Conservation (phyloP, 1,139 yeast species). For the Protomyces pachydermus region DNA sequence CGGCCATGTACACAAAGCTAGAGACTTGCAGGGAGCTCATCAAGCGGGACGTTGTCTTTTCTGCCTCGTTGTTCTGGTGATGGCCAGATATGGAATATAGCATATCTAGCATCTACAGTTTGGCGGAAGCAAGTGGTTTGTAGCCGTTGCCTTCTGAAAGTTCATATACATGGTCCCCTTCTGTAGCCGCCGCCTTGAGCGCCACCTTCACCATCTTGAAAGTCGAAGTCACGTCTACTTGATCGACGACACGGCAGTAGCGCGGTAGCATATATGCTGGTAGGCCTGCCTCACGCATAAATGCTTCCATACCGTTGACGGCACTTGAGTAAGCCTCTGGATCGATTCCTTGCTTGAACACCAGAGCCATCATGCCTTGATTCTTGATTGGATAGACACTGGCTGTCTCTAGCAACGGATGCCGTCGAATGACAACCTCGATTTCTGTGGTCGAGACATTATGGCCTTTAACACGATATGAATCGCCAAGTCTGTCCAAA, state of each 20-base stretch:
- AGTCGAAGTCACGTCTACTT: background rate
- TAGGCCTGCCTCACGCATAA: background rate
- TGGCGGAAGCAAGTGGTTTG: background rate
- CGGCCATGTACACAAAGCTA: constrained; percentile 81
- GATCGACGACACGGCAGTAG: background rate
- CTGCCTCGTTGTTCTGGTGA: constrained; percentile 83
- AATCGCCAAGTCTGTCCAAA: constrained; percentile 92
- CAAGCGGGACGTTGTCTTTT: constrained; percentile 93
- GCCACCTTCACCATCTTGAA: background rate
- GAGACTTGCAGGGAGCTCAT: constrained; percentile 87
- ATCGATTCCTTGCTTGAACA: background rate
- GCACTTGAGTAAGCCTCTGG: background rate
- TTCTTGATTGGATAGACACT: background rate
- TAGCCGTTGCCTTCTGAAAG: background rate
- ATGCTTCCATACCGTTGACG: background rate
- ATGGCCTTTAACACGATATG: constrained; percentile 95
- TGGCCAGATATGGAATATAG: background rate
- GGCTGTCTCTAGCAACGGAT: background rate
- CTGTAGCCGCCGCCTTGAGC: background rate
- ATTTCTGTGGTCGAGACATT: constrained; percentile 70
- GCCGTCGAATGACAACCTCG: background rate
- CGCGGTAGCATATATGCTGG: background rate
- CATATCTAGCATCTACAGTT: background rate
- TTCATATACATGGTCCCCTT: background rate
- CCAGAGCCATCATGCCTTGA: background rate